phyloP scores from a whole-genome alignment of 2,329 filamentous ascomycete species.

The Diaporthe citri region DNA sequence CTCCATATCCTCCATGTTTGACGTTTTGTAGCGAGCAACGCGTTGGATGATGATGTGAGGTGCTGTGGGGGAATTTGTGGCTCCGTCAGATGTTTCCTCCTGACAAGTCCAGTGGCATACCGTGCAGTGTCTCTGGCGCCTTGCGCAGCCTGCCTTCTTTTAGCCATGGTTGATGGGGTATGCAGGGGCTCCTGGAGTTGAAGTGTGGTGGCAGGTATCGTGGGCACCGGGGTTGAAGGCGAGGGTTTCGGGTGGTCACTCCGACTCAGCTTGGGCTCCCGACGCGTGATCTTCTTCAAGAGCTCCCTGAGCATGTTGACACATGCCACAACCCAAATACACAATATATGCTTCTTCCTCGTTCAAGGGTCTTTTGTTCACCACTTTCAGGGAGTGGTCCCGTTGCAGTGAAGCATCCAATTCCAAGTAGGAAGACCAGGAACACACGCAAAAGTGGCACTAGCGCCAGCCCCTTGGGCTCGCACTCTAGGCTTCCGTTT shows the following conservation, averaged over 20 bases:
- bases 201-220: not conserved
- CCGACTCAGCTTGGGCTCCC: not conserved
- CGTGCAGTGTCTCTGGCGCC: conserved; percentile 35
- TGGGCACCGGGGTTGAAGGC: not conserved
- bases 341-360: not conserved
- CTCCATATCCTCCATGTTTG: not conserved
- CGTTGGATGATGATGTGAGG: not conserved
- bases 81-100: not conserved
- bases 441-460: not conserved
- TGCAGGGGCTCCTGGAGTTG: not conserved
- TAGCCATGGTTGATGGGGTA: conserved; percentile 25
- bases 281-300: conserved; percentile 13
- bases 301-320: conserved; percentile 32
- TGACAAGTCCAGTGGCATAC: conserved; percentile 38
- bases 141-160: conserved; percentile 29
- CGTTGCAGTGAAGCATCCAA: not conserved
- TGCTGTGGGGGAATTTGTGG: not conserved
- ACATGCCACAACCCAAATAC: no score
- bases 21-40: not conserved
- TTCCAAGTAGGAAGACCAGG: not conserved
- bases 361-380: not conserved
- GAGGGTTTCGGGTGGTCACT: not conserved
- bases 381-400: no score
- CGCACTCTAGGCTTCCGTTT: not conserved
- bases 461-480: not conserved